A percentile compares a stretch with the other conserved stretches of the same genome.
phyloP scores from a whole-genome alignment of 768 basidiomycete species.

The Lactifluus volemus region DNA sequence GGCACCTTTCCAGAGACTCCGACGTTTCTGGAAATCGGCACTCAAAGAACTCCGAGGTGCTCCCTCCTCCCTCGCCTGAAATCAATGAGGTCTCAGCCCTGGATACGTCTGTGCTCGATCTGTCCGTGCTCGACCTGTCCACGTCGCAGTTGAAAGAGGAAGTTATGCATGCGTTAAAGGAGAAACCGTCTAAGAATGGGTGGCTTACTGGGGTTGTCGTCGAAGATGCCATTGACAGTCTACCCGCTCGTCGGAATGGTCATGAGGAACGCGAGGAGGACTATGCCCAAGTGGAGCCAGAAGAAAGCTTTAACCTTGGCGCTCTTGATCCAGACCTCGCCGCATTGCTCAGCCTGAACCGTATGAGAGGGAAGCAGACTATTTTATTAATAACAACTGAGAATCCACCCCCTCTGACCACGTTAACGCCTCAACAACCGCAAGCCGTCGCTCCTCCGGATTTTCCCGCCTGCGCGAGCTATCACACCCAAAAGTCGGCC shows the following conservation, averaged over 20 bases:
- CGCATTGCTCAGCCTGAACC: slow-evolving; percentile 49
- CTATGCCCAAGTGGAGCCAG: slow-evolving; percentile 23
- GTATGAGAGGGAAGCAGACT: slow-evolving; percentile 7
- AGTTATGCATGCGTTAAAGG: slow-evolving; percentile 45
- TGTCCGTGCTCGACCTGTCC: slow-evolving; percentile 30
- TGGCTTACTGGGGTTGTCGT: slow-evolving; percentile 35
- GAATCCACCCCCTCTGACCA: neutral
- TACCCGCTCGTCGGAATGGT: slow-evolving; percentile 20
- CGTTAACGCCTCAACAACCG: neutral
- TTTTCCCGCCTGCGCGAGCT: slow-evolving; percentile 8
- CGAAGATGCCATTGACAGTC: slow-evolving; percentile 16
- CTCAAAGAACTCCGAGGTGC: neutral
- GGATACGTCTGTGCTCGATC: slow-evolving; percentile 16
- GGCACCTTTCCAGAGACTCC: neutral
- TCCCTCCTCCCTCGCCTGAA: neutral
- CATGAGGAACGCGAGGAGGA: neutral
- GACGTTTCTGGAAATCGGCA: slow-evolving; percentile 7
- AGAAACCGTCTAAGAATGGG: slow-evolving; percentile 28
- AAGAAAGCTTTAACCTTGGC: slow-evolving; percentile 46
- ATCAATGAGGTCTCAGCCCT: neutral
- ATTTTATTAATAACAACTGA: neutral
- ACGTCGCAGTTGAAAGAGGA: slow-evolving; percentile 35
- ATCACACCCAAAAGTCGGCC: slow-evolving; percentile 12
- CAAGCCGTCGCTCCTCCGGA: neutral
- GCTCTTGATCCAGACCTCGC: slow-evolving; percentile 53